Percentiles rank a stretch among this genome's conserved stretches.
These are phyloP conservation scores for Trichoderma pleuroti DNA, from an alignment of 2,329 filamentous ascomycete species.

Conservation along the genomic window DNA sequence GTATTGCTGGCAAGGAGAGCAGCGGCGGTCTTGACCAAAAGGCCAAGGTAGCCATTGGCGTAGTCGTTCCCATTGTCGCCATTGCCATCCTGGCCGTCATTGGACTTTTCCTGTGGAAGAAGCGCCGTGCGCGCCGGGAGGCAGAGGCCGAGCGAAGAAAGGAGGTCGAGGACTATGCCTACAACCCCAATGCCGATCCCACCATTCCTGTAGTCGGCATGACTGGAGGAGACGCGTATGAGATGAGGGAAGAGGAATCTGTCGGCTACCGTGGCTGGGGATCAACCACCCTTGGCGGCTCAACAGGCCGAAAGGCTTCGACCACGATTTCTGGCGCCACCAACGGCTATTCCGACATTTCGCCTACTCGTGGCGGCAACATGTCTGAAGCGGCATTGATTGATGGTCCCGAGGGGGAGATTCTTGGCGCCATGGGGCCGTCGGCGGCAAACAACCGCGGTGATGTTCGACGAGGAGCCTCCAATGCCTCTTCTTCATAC, in stretches of 20 bases:
- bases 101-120: slow-evolving; percentile 82
- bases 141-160: slow-evolving; percentile 87
- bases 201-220: slow-evolving; percentile 57
- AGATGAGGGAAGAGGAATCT: slow-evolving; percentile 74
- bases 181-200: slow-evolving; percentile 95
- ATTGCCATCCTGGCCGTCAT: slow-evolving; percentile 76
- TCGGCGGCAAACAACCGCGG: slow-evolving; percentile 61
- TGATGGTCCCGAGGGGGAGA: slow-evolving; percentile 70
- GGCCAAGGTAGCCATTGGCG: slow-evolving; percentile 83
- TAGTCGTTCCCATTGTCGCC: slow-evolving; percentile 87
- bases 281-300: slow-evolving; percentile 64
- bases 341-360: slow-evolving; percentile 70
- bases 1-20: background rate
- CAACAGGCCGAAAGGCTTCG: slow-evolving; percentile 76
- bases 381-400: slow-evolving; percentile 62
- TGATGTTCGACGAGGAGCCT: slow-evolving; percentile 82
- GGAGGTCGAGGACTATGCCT: slow-evolving; percentile 95
- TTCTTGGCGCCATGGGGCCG: slow-evolving; percentile 77
- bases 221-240: slow-evolving; percentile 56
- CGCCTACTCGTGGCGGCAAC: slow-evolving; percentile 63
- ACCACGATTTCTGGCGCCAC: slow-evolving; percentile 81
- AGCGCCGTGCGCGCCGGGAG: slow-evolving; percentile 78
- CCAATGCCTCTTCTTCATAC: slow-evolving; percentile 95
- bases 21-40: slow-evolving; percentile 48
- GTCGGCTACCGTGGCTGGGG: slow-evolving; percentile 95